Evolutionary conservation across 2,329 filamentous ascomycete species (phyloP), one percentile per base, ranked within the genome.

Genomic region (Botrytis deweyae): DNA sequence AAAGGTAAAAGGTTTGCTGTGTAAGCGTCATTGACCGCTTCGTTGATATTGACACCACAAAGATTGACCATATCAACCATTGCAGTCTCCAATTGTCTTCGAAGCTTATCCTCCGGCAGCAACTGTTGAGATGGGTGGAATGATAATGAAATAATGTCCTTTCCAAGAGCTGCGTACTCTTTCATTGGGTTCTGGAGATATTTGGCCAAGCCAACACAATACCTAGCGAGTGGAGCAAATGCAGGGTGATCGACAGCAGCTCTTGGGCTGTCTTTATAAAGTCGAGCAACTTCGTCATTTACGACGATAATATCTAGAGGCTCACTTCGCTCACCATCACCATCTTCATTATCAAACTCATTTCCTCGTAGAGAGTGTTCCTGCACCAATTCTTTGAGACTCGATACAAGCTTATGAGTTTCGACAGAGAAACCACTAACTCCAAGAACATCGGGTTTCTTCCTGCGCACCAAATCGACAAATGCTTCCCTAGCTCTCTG

Each of bases 51-150:
- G 55, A 99, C 93, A 80, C 96, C 96, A 64, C 95, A 94, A 62
- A 99, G 89, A 81, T 99, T 99, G 78, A 99, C 96, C 88, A 97
- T 97, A 81, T 99, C 96, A 18, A 99, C 95, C 90, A 99, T 93
- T 63, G 95, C 94, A n/a, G 93, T 97, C 80, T 99, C 96, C 25
- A 99, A 87, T 75, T 94, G 90, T 81, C 93, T 94, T 76, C 91
- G 85, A 58, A 99, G 87, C 84, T 97, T 95, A 55, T 98, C 95
- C 75, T 94, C 89, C 0, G 95, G 92, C 22, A 99, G 87, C 44
- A 98, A 88, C 75, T 95, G 92, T 82, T 99, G 96, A 79, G 94
- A 95, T 5, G 93, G 90, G 78, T 98, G 94, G 83, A 98, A 98
- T 33, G 91, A 89, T 75, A 99, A 88, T 1, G 95, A 97, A 20